Percentiles rank a stretch among this genome's conserved stretches.
Conservation (phyloP, 345 rosid species). For the Streptanthus diversifolius region DNA sequence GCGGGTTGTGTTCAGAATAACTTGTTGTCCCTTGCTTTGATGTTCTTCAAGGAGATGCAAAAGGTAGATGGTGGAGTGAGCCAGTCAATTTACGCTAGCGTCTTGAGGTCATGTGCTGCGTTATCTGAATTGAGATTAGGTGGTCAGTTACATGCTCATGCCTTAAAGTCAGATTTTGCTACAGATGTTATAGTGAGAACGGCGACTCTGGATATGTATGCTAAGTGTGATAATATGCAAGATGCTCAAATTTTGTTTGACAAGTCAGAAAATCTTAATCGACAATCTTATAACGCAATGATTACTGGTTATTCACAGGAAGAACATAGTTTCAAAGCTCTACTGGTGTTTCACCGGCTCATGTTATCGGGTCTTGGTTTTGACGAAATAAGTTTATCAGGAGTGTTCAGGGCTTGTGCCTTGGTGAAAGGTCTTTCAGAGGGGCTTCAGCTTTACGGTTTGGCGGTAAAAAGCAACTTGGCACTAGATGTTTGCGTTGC, state of each 20-base stretch:
- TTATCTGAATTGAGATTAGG: conserved; percentile 53
- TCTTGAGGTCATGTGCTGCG: conserved; percentile 75
- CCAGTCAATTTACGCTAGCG: conserved; percentile 89
- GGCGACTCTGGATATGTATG: conserved; percentile 89
- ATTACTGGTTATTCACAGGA: conserved; percentile 64
- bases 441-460: conserved; percentile 70
- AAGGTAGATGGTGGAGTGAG: conserved; percentile 46
- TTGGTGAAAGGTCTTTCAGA: conserved; percentile 50
- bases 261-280: conserved; percentile 48
- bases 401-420: conserved; percentile 85
- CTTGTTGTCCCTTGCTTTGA: conserved; percentile 43
- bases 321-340: conserved; percentile 56
- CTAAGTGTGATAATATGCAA: conserved; percentile 61
- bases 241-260: conserved; percentile 70
- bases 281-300: conserved; percentile 86
- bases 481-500: conserved; percentile 54
- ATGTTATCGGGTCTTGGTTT: conserved; percentile 58
- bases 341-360: conserved; percentile 51
- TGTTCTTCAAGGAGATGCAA: conserved; percentile 73
- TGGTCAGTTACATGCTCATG: conserved; percentile 79
- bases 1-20: conserved; percentile 78
- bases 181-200: conserved; percentile 71
- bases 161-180: conserved; percentile 58
- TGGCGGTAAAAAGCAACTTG: conserved; percentile 57
- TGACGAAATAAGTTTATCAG: conserved; percentile 78